A percentile compares a stretch with the other conserved stretches of the same genome.
These are phyloP conservation scores for Cucumis cinereus DNA, from an alignment of 306 rosid genomes.

Conservation along the genomic window DNA sequence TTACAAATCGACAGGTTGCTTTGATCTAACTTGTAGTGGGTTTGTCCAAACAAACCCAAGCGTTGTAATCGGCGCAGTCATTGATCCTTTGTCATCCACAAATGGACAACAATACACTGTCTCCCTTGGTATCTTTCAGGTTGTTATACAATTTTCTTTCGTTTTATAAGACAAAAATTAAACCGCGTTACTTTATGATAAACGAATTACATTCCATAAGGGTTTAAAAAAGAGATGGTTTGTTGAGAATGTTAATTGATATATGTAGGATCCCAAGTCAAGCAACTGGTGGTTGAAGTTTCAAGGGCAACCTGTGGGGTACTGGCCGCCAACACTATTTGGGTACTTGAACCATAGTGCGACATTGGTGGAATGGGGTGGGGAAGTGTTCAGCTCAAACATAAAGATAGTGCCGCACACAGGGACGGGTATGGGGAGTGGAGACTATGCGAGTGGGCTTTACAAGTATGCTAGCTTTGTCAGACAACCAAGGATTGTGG, in stretches of 20 bases:
- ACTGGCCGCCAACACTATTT: slow-evolving; percentile 33
- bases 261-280: slow-evolving; percentile 15
- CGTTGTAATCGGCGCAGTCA: slow-evolving; percentile 26
- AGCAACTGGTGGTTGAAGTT: slow-evolving; percentile 53
- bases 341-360: slow-evolving; percentile 13
- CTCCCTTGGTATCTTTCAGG: slow-evolving; percentile 20
- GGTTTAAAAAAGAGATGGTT: too few relatives aligned
- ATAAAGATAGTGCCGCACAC: slow-evolving; percentile 41
- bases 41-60: slow-evolving; percentile 35
- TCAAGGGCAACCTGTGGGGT: slow-evolving; percentile 20
- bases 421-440: slow-evolving; percentile 55
- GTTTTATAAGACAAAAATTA: too few relatives aligned
- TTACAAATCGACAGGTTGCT: slow-evolving; percentile 49
- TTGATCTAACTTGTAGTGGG: slow-evolving; percentile 53
- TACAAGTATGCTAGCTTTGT: slow-evolving; percentile 23
- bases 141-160: too few relatives aligned
- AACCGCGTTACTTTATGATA: too few relatives aligned
- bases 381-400: slow-evolving; percentile 38
- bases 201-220: too few relatives aligned
- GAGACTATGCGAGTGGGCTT: slow-evolving; percentile 12
- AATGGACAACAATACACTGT: slow-evolving; percentile 18
- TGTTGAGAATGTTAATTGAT: neutral
- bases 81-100: slow-evolving; percentile 19
- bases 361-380: slow-evolving; percentile 50
- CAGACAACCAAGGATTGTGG: slow-evolving; percentile 21